Base-by-base conservation (phyloP, 2,329 filamentous ascomycete species). In the Phialemonium atrogriseum region DNA sequence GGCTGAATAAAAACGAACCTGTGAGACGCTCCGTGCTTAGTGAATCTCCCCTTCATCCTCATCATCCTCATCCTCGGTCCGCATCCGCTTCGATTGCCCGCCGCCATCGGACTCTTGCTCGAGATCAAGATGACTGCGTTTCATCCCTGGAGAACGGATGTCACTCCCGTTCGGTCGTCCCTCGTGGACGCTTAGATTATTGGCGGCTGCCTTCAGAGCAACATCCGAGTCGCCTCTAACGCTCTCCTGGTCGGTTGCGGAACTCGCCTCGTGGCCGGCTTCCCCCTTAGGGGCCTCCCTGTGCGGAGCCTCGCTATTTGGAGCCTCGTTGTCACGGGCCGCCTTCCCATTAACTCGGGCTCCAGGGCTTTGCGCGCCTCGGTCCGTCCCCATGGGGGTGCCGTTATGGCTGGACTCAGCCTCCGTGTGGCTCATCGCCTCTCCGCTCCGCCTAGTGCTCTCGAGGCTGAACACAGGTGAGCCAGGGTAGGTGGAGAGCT, bases 391-490 rank as follows among this genome's bases (percentile, higher is more conserved):
- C 40, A 62, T 55, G 1, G 68, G 66, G 2, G 69, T 73, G 19
- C 60, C 66, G 16, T 62, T 62, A 13, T 58, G 59, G 31, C 66
- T 69, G 4, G 66, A 68, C n/a, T 56, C 49, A 10, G 54, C 58
- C 6, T 66, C 62, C 12, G 55, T 52, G 32, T 63, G 60, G 40
- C 60, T 63, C 13, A 47, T 44, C 4, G 49, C 47, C 35, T 69
- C 64, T 5, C 62, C 63, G 27, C 65, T 62, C 18, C 71, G 59
- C 29, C 72, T 59, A 3, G 73, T 76, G 34, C 62, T 68, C 45
- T 75, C 70, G 25, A 77, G 59, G 37, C 62, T 61, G 43, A 75
- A 77, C 7, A 62, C 61, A 8, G 73, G 71, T 19, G 70, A 75
- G 21, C 55, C 55, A 22, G 54, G 65, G 49, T 55, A 69, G 37